Evolutionary conservation across 129 eudicot species (phyloP), one percentile per base, ranked within the genome.

Genomic region (Solidago caesia): DNA sequence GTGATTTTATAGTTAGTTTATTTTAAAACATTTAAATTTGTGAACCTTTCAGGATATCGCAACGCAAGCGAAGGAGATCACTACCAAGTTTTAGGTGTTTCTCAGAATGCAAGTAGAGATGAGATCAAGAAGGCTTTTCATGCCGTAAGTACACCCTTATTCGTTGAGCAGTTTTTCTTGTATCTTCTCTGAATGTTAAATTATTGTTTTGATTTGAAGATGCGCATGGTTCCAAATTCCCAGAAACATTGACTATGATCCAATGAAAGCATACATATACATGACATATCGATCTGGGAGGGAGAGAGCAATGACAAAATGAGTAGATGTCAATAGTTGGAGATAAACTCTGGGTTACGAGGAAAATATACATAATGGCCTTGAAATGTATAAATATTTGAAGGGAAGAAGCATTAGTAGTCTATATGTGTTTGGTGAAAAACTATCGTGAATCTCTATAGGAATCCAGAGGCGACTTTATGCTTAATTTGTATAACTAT

Each of bases 111-210:
- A 64, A 84, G 79, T 68, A 84, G 68, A 68, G 93, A 90, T 67
- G 92, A 93, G 70, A 93, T 93, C 76, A 90, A 90, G 84, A 90
- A 90, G 82, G 98, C 97, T 63, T 93, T 80, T 81, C 98, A 85
- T 82, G 91, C 64, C 65, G 98, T 88, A 75, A 75, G 96, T 78
- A 62, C 68, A 56, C 62, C 61, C 48, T 77, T 74, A 6, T 26
- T 70, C 52, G 66, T 71, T 8, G 7, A 11, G 41, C 67, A 25
- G 13, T 61, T 29, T 61, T 61, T 10, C 43, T 33, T 29, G 67
- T 61, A 61, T 27, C 15, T 1, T 61, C 44, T 67, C 71, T 25
- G 52, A 67, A 67, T 53, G 16, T 44, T 43, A 16, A 43, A 5
- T 60, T 21, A 0, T 4, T 67, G 39, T 45, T 44, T 55, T 44